Evolutionary conservation across 2,329 filamentous ascomycete genomes (phyloP), one percentile per base, ranked within the genome.

Genomic region (Colletotrichum neosansevieriae): DNA sequence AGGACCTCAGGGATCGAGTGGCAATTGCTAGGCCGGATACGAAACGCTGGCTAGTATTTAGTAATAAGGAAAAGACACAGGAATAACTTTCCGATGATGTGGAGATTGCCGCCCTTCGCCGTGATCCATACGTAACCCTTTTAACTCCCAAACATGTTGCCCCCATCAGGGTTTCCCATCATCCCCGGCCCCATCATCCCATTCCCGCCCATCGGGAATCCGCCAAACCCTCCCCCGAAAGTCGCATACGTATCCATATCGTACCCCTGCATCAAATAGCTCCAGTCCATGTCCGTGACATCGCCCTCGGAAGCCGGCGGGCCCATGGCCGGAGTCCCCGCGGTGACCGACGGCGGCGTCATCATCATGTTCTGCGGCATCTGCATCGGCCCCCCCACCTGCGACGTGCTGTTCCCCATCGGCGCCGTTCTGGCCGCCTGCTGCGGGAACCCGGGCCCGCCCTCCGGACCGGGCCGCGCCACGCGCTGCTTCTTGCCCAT

Each of bases 231-330:
- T 29, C 73, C 69, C 11, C 71, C 72, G 58, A 79, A 77, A 24
- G 74, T 75, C 6, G 75, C 73, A 29, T 77, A 79, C 2, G 73
- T 74, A 13, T 71, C 72, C 24, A 75, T 71, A 29, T 79, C 77
- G 63, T 82, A 82, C 21, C 78, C 76, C 42, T 83, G 80, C 73
- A 85, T 78, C 58, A 85, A 75, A 42, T 82, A 82, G 32, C 79
- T 81, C 84, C 84, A 86, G 71, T 86, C 83, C 82, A 86, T 82
- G 34, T 82, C 71, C 1, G 71, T 73, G 51, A 77, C 72, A 47
- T 77, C 78, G 71, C 44, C 73, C 63, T 80, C 79, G 15, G 73
- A 73, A 6, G 75, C 51, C 40, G 70, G 49, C 12, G 63, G 54
- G 34, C 53, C 50, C 61, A 69, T 71, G 6, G 69, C 72, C 24